Percentiles rank a stretch among this genome's conserved stretches.
These are phyloP conservation scores for Acephala macrosclerotiorum DNA, from an alignment of 2,329 filamentous ascomycete genomes.

Conservation along the genomic window DNA sequence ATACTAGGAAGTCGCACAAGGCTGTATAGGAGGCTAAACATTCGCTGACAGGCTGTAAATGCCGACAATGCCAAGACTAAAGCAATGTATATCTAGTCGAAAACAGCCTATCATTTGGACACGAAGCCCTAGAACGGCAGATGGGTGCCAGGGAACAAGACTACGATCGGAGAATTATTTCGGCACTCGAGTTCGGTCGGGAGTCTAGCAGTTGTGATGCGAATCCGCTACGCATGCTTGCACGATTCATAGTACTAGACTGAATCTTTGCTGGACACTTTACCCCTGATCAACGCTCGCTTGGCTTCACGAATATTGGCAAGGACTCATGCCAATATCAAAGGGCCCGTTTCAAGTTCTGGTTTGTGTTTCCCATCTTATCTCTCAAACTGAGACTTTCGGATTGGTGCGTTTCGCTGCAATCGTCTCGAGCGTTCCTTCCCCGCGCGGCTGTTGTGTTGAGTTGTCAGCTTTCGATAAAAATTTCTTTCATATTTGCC, in stretches of 20 bases:
- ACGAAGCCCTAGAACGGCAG: not conserved
- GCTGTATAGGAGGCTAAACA: conserved; percentile 7
- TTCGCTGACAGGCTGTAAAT: not conserved
- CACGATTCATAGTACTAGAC: not conserved
- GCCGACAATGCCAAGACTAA: not conserved
- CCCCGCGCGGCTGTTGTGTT: conserved; percentile 4
- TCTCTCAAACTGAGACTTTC: not conserved
- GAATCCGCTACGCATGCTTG: not conserved
- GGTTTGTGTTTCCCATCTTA: not conserved
- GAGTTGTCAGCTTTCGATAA: not conserved
- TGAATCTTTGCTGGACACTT: not conserved
- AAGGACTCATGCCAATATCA: not conserved
- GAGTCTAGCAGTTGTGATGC: not conserved
- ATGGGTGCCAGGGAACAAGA: not conserved
- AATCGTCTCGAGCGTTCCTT: not conserved
- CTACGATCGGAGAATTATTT: not conserved
- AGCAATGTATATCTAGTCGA: not conserved
- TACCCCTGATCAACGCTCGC: not conserved
- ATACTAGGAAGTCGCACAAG: not conserved
- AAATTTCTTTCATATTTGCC: conserved; percentile 9
- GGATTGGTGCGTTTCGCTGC: not conserved
- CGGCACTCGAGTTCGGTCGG: not conserved
- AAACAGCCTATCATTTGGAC: conserved; percentile 3
- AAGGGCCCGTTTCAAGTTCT: not conserved
- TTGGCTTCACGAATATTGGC: not conserved